Percentiles rank a stretch among this genome's conserved stretches.
phyloP scores from a whole-genome alignment of 2,329 filamentous ascomycete species.

The Seiridium cupressi region DNA sequence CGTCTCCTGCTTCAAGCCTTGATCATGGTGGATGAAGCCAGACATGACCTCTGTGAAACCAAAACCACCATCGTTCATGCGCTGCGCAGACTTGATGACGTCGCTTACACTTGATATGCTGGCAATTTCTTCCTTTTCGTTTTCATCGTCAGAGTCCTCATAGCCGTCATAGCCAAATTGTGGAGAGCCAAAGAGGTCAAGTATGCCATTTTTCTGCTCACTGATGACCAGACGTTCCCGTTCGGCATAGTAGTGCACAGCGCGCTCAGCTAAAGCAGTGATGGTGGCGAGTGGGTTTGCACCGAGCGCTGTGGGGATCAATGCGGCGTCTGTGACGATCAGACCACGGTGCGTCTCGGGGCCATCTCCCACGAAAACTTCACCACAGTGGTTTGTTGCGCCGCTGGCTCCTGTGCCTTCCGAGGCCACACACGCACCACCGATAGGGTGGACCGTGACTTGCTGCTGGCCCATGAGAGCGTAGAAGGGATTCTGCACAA shows the following conservation, averaged over 20 bases:
- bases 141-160: constrained; percentile 16
- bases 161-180: constrained; percentile 26
- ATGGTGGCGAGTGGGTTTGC: constrained; percentile 71
- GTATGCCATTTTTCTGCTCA: constrained; percentile 40
- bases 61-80: constrained; percentile 46
- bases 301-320: constrained; percentile 61
- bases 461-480: constrained; percentile 54
- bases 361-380: constrained; percentile 54
- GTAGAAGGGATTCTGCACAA: constrained; percentile 58
- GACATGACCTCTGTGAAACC: constrained; percentile 66
- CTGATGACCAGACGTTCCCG: constrained; percentile 42
- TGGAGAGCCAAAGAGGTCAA: constrained; percentile 56
- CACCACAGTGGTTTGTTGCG: constrained; percentile 60
- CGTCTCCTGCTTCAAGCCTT: constrained; percentile 39
- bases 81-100: constrained; percentile 40
- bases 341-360: constrained; percentile 54
- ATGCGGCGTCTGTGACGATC: constrained; percentile 59
- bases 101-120: constrained; percentile 34
- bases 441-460: constrained; percentile 66
- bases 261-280: constrained; percentile 64
- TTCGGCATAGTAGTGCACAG: constrained; percentile 49
- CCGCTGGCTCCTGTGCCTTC: constrained; percentile 57
- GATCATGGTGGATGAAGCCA: constrained; percentile 53
- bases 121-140: constrained; percentile 29
- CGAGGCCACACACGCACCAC: constrained; percentile 61